Evolutionary conservation across 2,329 filamentous ascomycete genomes (phyloP).

Genomic region (Sclerotiophoma versabilis): DNA sequence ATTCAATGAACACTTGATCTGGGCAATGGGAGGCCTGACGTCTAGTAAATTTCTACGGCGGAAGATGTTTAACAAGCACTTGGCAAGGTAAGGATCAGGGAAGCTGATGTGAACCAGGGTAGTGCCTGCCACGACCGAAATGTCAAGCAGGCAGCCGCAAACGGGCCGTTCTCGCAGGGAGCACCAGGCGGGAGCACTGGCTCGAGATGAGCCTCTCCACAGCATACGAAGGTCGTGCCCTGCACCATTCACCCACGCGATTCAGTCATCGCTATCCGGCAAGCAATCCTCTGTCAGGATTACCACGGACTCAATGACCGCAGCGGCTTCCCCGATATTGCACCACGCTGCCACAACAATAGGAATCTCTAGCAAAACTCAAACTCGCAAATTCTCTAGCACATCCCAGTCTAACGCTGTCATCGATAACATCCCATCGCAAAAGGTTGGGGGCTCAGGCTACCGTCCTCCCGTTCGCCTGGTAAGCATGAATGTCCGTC

Average conservation of each 20-base stretch:
- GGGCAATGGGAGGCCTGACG: slow-evolving; percentile 13
- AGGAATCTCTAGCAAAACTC: not conserved
- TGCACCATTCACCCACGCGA: not conserved
- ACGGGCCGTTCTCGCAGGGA: slow-evolving; percentile 17
- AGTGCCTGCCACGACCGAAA: slow-evolving; percentile 13
- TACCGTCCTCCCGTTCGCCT: slow-evolving; percentile 12
- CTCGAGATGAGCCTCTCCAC: slow-evolving; percentile 15
- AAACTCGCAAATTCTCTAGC: not conserved
- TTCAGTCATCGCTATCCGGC: slow-evolving; percentile 9
- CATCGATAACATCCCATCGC: not conserved
- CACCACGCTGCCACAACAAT: not conserved
- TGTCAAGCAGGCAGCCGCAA: slow-evolving; percentile 18
- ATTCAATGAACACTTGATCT: slow-evolving; percentile 11
- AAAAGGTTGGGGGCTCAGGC: slow-evolving; percentile 18
- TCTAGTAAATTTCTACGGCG: slow-evolving; percentile 3
- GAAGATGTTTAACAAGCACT: not conserved
- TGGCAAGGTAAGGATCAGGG: slow-evolving; percentile 10
- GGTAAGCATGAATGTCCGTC: slow-evolving; percentile 10
- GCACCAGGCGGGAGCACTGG: slow-evolving; percentile 11
- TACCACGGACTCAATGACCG: not conserved
- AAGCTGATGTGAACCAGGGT: slow-evolving; percentile 12
- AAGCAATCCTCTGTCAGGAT: not conserved
- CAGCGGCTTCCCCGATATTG: slow-evolving; percentile 1
- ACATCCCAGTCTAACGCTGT: not conserved
- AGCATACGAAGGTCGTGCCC: not conserved